phyloP scores from a whole-genome alignment of 2,329 filamentous ascomycete genomes.

The Aspergillus sp. region DNA sequence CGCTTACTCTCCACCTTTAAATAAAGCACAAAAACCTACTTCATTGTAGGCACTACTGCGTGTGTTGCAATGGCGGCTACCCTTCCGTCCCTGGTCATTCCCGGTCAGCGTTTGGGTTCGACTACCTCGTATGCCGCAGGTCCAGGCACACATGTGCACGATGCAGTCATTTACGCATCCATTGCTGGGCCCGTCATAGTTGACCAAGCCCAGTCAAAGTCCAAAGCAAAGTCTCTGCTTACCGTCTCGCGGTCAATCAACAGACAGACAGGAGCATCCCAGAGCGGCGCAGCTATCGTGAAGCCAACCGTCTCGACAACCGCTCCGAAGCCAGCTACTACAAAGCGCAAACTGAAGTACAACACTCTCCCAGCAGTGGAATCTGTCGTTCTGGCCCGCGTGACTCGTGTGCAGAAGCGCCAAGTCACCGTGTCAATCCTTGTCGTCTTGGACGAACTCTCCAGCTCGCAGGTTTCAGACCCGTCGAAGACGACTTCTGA shows the following conservation, averaged over 20 bases:
- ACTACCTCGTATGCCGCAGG: slow-evolving; percentile 63
- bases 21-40: background rate
- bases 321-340: slow-evolving; percentile 1
- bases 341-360: slow-evolving; percentile 42
- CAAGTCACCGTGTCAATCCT: slow-evolving; percentile 84
- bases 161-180: slow-evolving; percentile 70
- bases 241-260: slow-evolving; percentile 23
- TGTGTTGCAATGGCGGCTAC: slow-evolving; percentile 21
- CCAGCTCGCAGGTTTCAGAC: slow-evolving; percentile 13
- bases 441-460: slow-evolving; percentile 57
- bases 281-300: background rate
- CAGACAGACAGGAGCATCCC: background rate
- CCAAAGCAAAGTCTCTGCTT: slow-evolving; percentile 33
- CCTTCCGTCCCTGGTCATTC: slow-evolving; percentile 56
- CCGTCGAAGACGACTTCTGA: slow-evolving; percentile 21
- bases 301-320: background rate
- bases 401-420: slow-evolving; percentile 75
- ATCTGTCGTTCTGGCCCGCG: slow-evolving; percentile 72
- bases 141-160: slow-evolving; percentile 75
- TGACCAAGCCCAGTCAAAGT: slow-evolving; percentile 35
- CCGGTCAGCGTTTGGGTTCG: slow-evolving; percentile 72
- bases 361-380: slow-evolving; percentile 77
- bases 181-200: slow-evolving; percentile 66
- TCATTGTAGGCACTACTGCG: background rate
- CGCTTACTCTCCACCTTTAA: slow-evolving; percentile 4